A percentile compares a stretch with the other conserved stretches of the same genome.
phyloP scores from a whole-genome alignment of 768 basidiomycete genomes.

The Termitomyces sp. region DNA sequence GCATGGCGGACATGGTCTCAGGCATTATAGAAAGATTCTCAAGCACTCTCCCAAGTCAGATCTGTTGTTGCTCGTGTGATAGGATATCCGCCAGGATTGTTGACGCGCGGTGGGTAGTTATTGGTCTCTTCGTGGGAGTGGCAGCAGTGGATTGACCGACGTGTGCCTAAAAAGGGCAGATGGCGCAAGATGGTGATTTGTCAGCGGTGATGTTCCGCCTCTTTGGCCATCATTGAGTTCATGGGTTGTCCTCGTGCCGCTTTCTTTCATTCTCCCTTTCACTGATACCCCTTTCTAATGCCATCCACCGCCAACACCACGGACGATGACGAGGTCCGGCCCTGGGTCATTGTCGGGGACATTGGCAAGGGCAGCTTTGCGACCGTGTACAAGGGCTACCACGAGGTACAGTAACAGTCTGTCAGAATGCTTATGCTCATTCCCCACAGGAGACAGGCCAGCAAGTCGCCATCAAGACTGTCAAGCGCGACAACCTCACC shows the following conservation, averaged over 20 bases:
- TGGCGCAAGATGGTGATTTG: conserved; percentile 2
- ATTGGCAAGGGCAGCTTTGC: conserved; percentile 95
- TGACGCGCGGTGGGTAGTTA: too few relatives aligned
- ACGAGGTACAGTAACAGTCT: conserved; percentile 36
- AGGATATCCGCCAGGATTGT: too few relatives aligned
- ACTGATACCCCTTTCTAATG: conserved; percentile 1
- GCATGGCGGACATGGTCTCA: too few relatives aligned
- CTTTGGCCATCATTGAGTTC: background rate
- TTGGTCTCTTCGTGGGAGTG: too few relatives aligned
- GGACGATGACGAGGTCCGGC: conserved; percentile 70
- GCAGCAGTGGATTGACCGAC: background rate
- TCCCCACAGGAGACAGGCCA: conserved; percentile 65
- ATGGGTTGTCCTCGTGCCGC: background rate
- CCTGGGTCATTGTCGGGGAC: conserved; percentile 73
- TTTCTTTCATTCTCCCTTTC: background rate
- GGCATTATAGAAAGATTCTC: too few relatives aligned
- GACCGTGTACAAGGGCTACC: conserved; percentile 92
- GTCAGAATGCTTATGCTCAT: background rate
- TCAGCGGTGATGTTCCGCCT: background rate
- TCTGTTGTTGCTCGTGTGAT: too few relatives aligned
- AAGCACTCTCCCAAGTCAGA: too few relatives aligned
- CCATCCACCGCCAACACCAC: conserved; percentile 12
- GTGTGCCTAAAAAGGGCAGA: background rate
- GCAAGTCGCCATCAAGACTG: conserved; percentile 92
- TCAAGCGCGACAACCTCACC: conserved; percentile 82